Evolutionary conservation across 345 rosid genomes (phyloP), one percentile per base, ranked within the genome.

Genomic region (Gossypium anomalum): DNA sequence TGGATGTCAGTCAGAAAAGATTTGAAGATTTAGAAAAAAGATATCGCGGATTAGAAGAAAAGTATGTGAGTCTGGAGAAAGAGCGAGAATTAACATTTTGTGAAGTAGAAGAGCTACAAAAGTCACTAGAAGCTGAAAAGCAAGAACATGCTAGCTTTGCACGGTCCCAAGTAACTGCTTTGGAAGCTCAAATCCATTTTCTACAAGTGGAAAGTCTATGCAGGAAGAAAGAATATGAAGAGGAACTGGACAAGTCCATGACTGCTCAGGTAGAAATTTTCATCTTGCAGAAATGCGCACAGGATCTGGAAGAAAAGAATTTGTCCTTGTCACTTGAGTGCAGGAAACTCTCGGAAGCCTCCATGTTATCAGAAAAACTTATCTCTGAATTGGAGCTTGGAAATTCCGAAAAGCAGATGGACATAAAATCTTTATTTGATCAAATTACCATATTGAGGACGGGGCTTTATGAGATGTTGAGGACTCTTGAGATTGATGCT

Each of bases 231-330:
- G 92, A 82, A 71, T 81, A 83, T 81, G 89, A 90, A 73, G 87
- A 83, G 70, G 97, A 91, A 75, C 80, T 86, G 65, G 90, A 93
- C 77, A 86, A 89, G 74, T 84, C 83, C 60, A 63, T 86, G 72
- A 79, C 55, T 83, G 84, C 90, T 70, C 79, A 90, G 84, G 77
- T 86, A 57, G 91, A 90, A 81, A 89, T 84, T 77, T 87, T 92
- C 72, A 78, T 92, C 80, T 84, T 89, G 86, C 87, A 86, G 81
- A 83, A 85, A 79, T 90, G 83, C 73, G 68, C 89, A 19, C 84
- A 81, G 77, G 93, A 89, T 47, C 83, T 90, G 80, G 87, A 86
- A 79, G 93, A 85, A 77, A 87, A 82, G 73, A 87, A 83, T 67
- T 77, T 82, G 75, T 84, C 87, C 68, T 85, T 93, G 23, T 75